These are phyloP conservation scores for Penicillium lagena DNA, from an alignment of 495 filamentous ascomycete species.

Conservation along the genomic window DNA sequence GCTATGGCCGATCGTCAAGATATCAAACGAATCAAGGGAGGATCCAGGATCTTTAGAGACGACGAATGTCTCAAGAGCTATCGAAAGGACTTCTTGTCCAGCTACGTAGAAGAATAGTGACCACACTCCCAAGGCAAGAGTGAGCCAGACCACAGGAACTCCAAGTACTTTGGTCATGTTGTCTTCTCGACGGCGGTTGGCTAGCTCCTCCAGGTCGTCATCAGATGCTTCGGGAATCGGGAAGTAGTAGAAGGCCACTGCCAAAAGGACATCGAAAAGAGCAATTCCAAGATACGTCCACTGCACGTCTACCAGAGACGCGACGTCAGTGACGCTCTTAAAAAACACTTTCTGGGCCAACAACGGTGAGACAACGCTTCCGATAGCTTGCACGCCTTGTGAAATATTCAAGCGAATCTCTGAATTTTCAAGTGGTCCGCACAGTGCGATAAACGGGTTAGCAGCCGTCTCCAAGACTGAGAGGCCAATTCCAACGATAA, in stretches of 20 bases:
- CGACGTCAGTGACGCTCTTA: conserved; percentile 40
- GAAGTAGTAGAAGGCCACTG: conserved; percentile 58
- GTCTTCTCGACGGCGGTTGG: conserved; percentile 44
- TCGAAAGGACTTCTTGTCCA: conserved; percentile 54
- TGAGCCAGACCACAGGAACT: conserved; percentile 49
- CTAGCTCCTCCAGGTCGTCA: conserved; percentile 51
- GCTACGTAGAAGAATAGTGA: conserved; percentile 62
- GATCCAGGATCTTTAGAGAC: conserved; percentile 20
- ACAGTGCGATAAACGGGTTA: conserved; percentile 64
- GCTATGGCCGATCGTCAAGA: conserved; percentile 49
- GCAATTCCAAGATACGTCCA: conserved; percentile 68
- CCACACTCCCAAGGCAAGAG: conserved; percentile 49
- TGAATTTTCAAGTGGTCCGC: conserved; percentile 58
- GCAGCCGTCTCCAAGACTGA: conserved; percentile 58
- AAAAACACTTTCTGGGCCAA: conserved; percentile 59
- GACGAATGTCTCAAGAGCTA: conserved; percentile 38
- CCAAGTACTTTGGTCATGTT: conserved; percentile 40
- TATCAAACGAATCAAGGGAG: conserved; percentile 30
- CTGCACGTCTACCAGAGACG: conserved; percentile 58
- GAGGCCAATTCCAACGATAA: conserved; percentile 60
- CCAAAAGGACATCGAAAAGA: conserved; percentile 57
- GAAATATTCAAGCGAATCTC: conserved; percentile 62
- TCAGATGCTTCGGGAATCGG: conserved; percentile 63
- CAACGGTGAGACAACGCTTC: conserved; percentile 54
- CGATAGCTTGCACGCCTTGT: conserved; percentile 63